Evolutionary conservation across 2,329 filamentous ascomycete genomes (phyloP), one percentile per base, ranked within the genome.

Genomic region (Fusarium dimerum): DNA sequence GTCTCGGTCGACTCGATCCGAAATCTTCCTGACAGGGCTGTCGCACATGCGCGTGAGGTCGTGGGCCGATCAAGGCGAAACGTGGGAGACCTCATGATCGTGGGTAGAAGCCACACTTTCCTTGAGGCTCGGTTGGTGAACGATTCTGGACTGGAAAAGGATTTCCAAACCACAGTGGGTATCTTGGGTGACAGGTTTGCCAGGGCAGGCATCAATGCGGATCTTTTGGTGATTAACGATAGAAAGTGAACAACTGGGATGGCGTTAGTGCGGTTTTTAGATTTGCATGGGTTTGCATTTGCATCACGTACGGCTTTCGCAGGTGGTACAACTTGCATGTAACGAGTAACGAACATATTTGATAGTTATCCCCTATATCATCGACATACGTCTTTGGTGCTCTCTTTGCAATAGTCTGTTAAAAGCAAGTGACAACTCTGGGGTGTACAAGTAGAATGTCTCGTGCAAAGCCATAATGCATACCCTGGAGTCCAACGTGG

Each of bases 191-290:
- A 60, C 48, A 56, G 52, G 46, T 66, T 53, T 56, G 67, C 54
- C 13, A 65, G 48, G 36, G 67, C 49, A 5, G 59, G 59, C 1
- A 50, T 70, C 36, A 64, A 68, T 41, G 66, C 68, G 13, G 67
- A 67, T 6, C 13, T 71, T 17, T 48, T 71, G 56, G 58, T 71
- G 0, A 63, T 66, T 39, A 60, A 59, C 20, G 56, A 59, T 9
- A 62, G 45, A 15, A n/a, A 51, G 42, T 43, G 13, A 36, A 15
- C 13, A 36, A 36, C 10, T 11, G 32, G 32, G 13, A 12, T 36
- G 32, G 32, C 32, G 32, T 36, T 36, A 11, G 4, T 36, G 13
- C 13, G 13, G 32, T 12, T 36, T 12, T 15, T 15, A 36, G 32
- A 15, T 36, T 36, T 36, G 32, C 32, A 36, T 36, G 10, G 32